Percentiles rank a stretch among this genome's conserved stretches.
phyloP scores from a whole-genome alignment of 495 filamentous ascomycete genomes.

The Tuber umbilicatum region DNA sequence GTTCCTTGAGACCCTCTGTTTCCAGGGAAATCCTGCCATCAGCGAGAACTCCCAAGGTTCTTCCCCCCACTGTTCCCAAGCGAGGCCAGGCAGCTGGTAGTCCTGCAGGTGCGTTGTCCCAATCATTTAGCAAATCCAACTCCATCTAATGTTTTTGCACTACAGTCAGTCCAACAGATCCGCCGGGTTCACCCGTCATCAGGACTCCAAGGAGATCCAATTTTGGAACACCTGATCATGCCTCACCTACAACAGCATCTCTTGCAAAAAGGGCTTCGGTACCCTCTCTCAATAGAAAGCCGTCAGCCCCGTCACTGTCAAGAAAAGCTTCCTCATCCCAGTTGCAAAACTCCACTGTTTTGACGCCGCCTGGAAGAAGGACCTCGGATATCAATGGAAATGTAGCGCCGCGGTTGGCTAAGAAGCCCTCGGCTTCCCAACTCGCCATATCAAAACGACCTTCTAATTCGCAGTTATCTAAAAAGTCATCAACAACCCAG shows the following conservation, averaged over 20 bases:
- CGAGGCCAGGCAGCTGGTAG: background rate
- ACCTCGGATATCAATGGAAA: constrained; percentile 32
- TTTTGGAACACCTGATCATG: constrained; percentile 18
- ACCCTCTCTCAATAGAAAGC: constrained; percentile 27
- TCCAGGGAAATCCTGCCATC: constrained; percentile 19
- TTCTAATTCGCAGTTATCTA: constrained; percentile 32
- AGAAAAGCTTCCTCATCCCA: constrained; percentile 32
- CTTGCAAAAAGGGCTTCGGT: constrained; percentile 34
- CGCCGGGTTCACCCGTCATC: constrained; percentile 11
- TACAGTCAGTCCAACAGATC: background rate
- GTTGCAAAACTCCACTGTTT: constrained; percentile 24
- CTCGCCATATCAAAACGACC: constrained; percentile 30
- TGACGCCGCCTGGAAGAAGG: constrained; percentile 27
- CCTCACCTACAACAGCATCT: constrained; percentile 32
- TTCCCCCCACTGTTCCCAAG: constrained; percentile 2
- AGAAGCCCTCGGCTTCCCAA: constrained; percentile 32
- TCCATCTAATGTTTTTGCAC: background rate
- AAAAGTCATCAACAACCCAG: constrained; percentile 22
- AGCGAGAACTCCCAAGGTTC: background rate
- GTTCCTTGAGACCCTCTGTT: constrained; percentile 25
- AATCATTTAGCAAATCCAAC: background rate
- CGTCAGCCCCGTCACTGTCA: constrained; percentile 28
- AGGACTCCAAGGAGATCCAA: constrained; percentile 17
- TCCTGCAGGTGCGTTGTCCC: background rate
- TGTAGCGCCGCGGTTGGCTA: constrained; percentile 24